Evolutionary conservation across 2,329 filamentous ascomycete genomes (phyloP).

Genomic region (Ascocoryne sarcoides): DNA sequence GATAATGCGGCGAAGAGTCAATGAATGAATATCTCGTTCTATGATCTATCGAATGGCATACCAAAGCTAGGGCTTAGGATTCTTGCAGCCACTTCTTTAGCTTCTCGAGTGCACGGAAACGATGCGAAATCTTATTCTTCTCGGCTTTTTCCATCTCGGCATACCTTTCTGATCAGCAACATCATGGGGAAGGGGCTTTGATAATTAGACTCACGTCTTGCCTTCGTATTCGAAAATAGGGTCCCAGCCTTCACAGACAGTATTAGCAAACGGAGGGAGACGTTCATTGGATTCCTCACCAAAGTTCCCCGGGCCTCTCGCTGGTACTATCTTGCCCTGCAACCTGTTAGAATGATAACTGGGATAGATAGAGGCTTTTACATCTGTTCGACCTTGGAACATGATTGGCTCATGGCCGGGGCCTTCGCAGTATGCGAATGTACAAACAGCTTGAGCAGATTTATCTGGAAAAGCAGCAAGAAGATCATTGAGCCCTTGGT

Average conservation of each 20-base stretch:
- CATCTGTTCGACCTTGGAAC: constrained; percentile 84
- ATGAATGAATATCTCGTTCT: constrained; percentile 12
- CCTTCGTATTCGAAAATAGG: constrained; percentile 91
- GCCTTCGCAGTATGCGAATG: constrained; percentile 83
- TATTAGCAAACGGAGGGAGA: constrained; percentile 8
- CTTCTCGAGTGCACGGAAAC: constrained; percentile 77
- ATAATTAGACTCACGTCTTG: constrained; percentile 52
- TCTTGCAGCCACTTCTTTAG: constrained; percentile 66
- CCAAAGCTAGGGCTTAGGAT: constrained; percentile 11
- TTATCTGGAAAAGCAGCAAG: constrained; percentile 86
- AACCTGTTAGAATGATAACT: not conserved
- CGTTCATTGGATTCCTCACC: constrained; percentile 45
- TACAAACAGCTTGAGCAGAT: constrained; percentile 86
- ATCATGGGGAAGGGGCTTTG: too few species aligned
- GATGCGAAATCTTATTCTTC: constrained; percentile 92
- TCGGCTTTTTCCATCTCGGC: constrained; percentile 86
- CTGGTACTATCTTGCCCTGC: constrained; percentile 72
- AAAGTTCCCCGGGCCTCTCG: constrained; percentile 72
- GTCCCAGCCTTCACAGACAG: constrained; percentile 81
- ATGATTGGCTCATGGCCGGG: constrained; percentile 76
- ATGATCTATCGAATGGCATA: too few species aligned
- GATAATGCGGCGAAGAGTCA: constrained; percentile 38
- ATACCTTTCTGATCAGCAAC: constrained; percentile 42
- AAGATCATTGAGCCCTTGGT: constrained; percentile 80
- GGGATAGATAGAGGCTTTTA: constrained; percentile 33